Percentiles rank a stretch among this genome's conserved stretches.
Conservation (phyloP, 768 basidiomycete species). For the Boletus rex-veris region DNA sequence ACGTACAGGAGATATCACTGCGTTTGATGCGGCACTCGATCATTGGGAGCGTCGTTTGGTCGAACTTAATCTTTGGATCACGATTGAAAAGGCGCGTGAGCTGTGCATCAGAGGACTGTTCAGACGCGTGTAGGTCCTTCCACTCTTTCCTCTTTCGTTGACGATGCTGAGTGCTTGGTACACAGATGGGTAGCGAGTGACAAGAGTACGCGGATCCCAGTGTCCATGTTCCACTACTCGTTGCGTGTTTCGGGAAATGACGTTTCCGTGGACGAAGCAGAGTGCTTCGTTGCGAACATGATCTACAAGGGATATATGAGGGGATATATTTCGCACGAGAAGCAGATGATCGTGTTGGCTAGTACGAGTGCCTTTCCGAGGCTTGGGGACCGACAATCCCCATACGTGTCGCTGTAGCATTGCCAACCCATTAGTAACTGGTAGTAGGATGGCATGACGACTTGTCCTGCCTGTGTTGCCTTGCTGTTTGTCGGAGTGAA, state of each 20-base stretch:
- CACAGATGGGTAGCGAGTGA: conserved; percentile 75
- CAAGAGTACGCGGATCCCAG: conserved; percentile 74
- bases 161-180: not conserved
- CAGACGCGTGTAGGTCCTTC: conserved; percentile 62
- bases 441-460: not conserved
- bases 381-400: conserved; percentile 57
- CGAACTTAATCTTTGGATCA: conserved; percentile 83
- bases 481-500: no score
- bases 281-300: conserved; percentile 94
- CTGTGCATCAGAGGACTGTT: conserved; percentile 82
- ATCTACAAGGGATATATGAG: conserved; percentile 89
- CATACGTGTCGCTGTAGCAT: conserved; percentile 35
- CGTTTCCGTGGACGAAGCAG: conserved; percentile 76
- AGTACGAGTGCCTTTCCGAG: conserved; percentile 77
- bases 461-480: no score
- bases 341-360: conserved; percentile 89
- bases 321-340: conserved; percentile 96
- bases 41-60: conserved; percentile 68
- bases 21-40: conserved; percentile 79
- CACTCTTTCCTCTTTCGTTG: not conserved
- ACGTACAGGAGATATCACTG: conserved; percentile 66
- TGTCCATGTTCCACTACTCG: conserved; percentile 77
- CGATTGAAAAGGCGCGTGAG: conserved; percentile 85
- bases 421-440: not conserved
- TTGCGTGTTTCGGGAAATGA: conserved; percentile 68